Percentiles rank a stretch among this genome's conserved stretches.
These are phyloP conservation scores for Olyra latifolia DNA, from an alignment of 176 grass and related monocot species.

Conservation along the genomic window DNA sequence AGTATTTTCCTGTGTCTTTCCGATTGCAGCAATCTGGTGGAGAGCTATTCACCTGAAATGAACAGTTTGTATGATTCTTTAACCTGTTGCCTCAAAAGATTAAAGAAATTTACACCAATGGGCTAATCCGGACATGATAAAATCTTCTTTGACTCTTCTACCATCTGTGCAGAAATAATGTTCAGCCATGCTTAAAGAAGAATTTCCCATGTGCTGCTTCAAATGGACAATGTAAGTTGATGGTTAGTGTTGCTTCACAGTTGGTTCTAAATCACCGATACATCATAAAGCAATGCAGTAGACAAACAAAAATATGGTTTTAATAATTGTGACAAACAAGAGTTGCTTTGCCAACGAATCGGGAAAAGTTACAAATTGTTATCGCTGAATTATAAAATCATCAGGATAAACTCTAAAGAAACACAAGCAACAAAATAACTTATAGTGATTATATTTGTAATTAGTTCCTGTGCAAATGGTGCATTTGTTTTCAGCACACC, in stretches of 20 bases:
- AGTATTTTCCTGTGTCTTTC: slow-evolving; percentile 23
- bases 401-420: slow-evolving; percentile 10
- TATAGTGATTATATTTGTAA: neutral
- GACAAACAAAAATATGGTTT: neutral
- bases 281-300: neutral
- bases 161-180: slow-evolving; percentile 40
- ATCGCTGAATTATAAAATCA: slow-evolving; percentile 9
- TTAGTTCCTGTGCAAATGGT: neutral
- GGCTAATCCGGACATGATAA: slow-evolving; percentile 7
- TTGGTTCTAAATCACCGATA: slow-evolving; percentile 1
- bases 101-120: neutral
- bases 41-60: slow-evolving; percentile 68
- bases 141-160: slow-evolving; percentile 13
- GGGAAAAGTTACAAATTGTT: slow-evolving; percentile 1
- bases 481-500: slow-evolving; percentile 16
- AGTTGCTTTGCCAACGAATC: neutral
- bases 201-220: slow-evolving; percentile 75
- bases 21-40: slow-evolving; percentile 72
- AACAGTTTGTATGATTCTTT: slow-evolving; percentile 59
- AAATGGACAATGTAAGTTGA: slow-evolving; percentile 59
- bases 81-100: neutral
- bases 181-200: slow-evolving; percentile 70
- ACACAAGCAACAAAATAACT: neutral
- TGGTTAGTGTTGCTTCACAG: neutral
- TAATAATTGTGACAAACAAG: neutral